Evolutionary conservation across 1,284 basidiomycete genomes (phyloP).

Genomic region (Athelia psychrophila): DNA sequence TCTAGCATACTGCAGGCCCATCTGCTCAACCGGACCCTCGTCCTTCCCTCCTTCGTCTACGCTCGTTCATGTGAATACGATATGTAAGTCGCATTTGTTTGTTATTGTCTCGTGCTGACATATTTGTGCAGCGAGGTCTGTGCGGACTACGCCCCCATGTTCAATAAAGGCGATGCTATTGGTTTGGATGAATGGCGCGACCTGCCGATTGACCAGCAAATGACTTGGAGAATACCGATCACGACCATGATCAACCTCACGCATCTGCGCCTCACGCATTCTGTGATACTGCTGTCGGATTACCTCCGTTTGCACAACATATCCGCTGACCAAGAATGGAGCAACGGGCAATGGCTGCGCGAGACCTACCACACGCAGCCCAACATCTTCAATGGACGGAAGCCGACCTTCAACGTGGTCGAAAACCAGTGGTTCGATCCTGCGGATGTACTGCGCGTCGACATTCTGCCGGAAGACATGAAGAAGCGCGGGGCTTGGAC

Average conservation of each 20-base stretch:
- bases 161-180: constrained; percentile 32
- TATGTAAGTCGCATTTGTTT: constrained; percentile 13
- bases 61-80: constrained; percentile 36
- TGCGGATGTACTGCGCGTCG: constrained; percentile 28
- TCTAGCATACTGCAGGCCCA: constrained; percentile 31
- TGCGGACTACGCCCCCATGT: constrained; percentile 29
- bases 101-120: constrained; percentile 1
- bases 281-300: constrained; percentile 37
- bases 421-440: constrained; percentile 39
- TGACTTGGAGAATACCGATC: constrained; percentile 37
- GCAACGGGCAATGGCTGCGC: constrained; percentile 35
- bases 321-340: constrained; percentile 27
- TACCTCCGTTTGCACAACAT: constrained; percentile 39
- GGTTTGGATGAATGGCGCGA: constrained; percentile 36
- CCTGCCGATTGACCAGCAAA: constrained; percentile 37
- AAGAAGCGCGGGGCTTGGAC: constrained; percentile 26
- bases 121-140: constrained; percentile 18
- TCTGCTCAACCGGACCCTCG: constrained; percentile 33
- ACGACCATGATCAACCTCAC: constrained; percentile 45
- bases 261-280: constrained; percentile 32
- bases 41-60: constrained; percentile 37
- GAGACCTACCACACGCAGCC: constrained; percentile 20
- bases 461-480: constrained; percentile 29
- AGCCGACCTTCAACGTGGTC: constrained; percentile 28
- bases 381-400: constrained; percentile 13